Percentiles rank a stretch among this genome's conserved stretches.
Conservation (phyloP, 257 asterid genomes). For the Mitragyna speciosa region DNA sequence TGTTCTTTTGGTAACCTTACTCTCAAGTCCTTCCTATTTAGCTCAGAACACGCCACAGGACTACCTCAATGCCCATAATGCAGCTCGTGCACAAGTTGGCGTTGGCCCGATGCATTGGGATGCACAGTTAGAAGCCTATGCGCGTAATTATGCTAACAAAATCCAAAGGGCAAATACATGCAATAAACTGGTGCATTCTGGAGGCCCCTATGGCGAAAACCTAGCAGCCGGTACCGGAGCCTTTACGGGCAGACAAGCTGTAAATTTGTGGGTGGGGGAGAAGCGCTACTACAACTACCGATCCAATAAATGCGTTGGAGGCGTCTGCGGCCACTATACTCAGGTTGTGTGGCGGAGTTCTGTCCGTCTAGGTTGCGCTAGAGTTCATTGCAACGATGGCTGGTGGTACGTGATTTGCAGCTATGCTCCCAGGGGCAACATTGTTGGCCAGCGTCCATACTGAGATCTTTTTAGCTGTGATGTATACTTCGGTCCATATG, state of each 20-base stretch:
- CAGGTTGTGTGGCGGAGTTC: slow-evolving; percentile 39
- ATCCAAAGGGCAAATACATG: slow-evolving; percentile 4
- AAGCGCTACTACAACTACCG: slow-evolving; percentile 6
- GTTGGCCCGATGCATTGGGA: slow-evolving; percentile 47
- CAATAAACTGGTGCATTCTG: slow-evolving; percentile 2
- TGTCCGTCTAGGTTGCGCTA: slow-evolving; percentile 33
- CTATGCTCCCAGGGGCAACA: slow-evolving; percentile 23
- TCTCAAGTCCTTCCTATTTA: background rate
- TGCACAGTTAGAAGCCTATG: slow-evolving; percentile 36
- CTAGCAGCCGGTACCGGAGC: slow-evolving; percentile 18
- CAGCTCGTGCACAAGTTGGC: slow-evolving; percentile 25
- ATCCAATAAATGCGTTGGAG: slow-evolving; percentile 22
- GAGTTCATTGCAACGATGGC: slow-evolving; percentile 24
- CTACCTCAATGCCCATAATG: slow-evolving; percentile 39
- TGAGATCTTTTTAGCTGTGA: background rate
- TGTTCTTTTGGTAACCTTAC: background rate
- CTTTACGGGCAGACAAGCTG: slow-evolving; percentile 17
- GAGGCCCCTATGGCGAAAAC: slow-evolving; percentile 18
- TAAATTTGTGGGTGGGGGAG: slow-evolving; percentile 27
- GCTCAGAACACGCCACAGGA: slow-evolving; percentile 32
- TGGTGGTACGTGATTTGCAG: slow-evolving; percentile 19
- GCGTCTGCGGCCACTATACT: slow-evolving; percentile 37
- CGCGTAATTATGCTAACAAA: slow-evolving; percentile 26
- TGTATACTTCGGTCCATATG: no score
- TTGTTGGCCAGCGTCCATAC: slow-evolving; percentile 14